Evolutionary conservation across 2,329 filamentous ascomycete genomes (phyloP).

Genomic region (Colletotrichum sp.): DNA sequence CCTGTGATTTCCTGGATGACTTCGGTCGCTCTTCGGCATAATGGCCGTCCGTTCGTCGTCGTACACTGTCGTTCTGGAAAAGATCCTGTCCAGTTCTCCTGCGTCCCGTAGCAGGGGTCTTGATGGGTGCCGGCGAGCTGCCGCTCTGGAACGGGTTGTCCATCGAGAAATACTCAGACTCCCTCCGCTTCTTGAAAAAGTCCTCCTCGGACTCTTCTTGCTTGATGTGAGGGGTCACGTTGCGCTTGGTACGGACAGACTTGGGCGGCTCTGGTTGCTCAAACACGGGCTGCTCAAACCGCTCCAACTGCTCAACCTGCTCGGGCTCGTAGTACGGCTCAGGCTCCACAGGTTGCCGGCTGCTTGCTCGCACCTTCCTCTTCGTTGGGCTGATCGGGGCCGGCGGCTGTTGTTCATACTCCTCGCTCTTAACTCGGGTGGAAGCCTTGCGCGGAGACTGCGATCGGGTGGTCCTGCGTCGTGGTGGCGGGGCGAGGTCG

Average conservation of each 20-base stretch:
- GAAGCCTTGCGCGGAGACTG: constrained; percentile 61
- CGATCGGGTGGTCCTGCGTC: constrained; percentile 55
- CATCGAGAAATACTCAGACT: constrained; percentile 72
- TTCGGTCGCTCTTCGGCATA: constrained; percentile 7
- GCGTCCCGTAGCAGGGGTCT: constrained; percentile 50
- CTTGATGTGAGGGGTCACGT: constrained; percentile 53
- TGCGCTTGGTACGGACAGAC: constrained; percentile 55
- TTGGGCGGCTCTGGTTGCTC: constrained; percentile 30
- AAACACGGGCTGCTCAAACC: constrained; percentile 35
- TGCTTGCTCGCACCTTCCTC: constrained; percentile 58
- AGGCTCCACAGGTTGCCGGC: constrained; percentile 56
- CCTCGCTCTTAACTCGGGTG: constrained; percentile 57
- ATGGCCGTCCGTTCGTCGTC: constrained; percentile 46
- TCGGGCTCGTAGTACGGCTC: constrained; percentile 54
- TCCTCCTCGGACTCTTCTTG: constrained; percentile 58
- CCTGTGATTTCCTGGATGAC: constrained; percentile 47
- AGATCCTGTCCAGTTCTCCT: constrained; percentile 43
- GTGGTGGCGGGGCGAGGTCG: constrained; percentile 54
- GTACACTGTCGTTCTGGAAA: constrained; percentile 39
- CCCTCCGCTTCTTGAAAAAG: constrained; percentile 37
- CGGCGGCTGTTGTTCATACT: constrained; percentile 43
- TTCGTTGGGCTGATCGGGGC: constrained; percentile 53
- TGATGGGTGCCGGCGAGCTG: constrained; percentile 66
- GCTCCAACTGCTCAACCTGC: background rate
- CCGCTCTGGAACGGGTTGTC: constrained; percentile 93